Evolutionary conservation across 345 rosid genomes (phyloP), one percentile per base, ranked within the genome.

Genomic region (Pelargonium nanum): DNA sequence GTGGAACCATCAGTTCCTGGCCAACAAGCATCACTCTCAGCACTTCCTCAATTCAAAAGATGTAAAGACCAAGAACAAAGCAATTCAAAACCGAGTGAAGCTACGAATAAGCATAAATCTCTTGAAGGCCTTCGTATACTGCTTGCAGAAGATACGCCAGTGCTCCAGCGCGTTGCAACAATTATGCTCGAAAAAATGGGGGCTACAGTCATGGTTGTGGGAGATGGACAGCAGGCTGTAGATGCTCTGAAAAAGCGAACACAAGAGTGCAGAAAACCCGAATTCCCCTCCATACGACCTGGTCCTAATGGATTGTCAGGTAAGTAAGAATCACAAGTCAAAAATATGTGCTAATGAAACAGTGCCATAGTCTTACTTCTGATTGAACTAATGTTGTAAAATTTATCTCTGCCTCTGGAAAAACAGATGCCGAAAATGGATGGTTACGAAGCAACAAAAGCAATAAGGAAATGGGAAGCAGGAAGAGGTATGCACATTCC

Each of bases 281-380:
- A 67, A 62, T n/a, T 51, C 79, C 22, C 72, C 72, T 22, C 74
- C 76, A 52, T 93, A 81, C 67, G 92, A 93, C 80, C 78, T 78
- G 78, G 77, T 93, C 64, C 78, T 89, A 22, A 93, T 93, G 99
- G 99, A 93, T 44, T 93, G 96, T 64, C 89, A 89, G 78, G 99
- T 85, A 81, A 78, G 75, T 24, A 51, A 68, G 8, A 28, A n/a
- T 21, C 21, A 30, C 45, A 34, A 34, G 12, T 34, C 1, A 34
- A 34, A 4, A 28, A 3, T 28, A 8, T 28, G 4, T 28, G 34
- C 34, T n/a, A n/a, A n/a, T n/a, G n/a, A n/a, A n/a, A n/a, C n/a
- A n/a, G n/a, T n/a, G n/a, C n/a, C n/a, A n/a, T n/a, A n/a, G n/a
- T n/a, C n/a, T n/a, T n/a, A n/a, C n/a, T n/a, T n/a, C n/a, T n/a